phyloP scores from a whole-genome alignment of 2,329 filamentous ascomycete species.

The Leptographium radiaticola region DNA sequence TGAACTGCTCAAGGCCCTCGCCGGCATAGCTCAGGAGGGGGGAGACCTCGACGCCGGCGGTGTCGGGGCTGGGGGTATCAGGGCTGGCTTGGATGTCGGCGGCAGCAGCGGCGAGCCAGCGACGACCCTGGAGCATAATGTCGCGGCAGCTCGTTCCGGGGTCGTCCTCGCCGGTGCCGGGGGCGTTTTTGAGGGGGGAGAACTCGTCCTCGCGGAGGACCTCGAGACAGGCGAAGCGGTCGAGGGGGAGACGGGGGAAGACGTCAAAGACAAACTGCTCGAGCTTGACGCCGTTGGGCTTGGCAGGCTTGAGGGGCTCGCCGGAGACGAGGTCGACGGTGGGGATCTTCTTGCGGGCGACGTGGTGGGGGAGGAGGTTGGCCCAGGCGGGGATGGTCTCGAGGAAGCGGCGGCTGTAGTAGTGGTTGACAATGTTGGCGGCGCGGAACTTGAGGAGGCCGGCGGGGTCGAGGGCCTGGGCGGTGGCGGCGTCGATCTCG shows the following conservation, averaged over 20 bases:
- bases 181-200: slow-evolving; percentile 86
- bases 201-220: slow-evolving; percentile 97
- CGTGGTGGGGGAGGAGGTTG: slow-evolving; percentile 80
- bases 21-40: slow-evolving; percentile 81
- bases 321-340: slow-evolving; percentile 64
- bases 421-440: slow-evolving; percentile 99
- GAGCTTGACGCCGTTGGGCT: slow-evolving; percentile 95
- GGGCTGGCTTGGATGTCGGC: slow-evolving; percentile 44
- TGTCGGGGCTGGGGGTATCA: slow-evolving; percentile 35
- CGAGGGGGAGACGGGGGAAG: slow-evolving; percentile 75
- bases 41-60: slow-evolving; percentile 73
- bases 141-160: slow-evolving; percentile 84
- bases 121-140: slow-evolving; percentile 78
- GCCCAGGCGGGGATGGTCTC: slow-evolving; percentile 81
- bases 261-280: slow-evolving; percentile 99
- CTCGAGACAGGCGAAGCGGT: slow-evolving; percentile 91
- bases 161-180: slow-evolving; percentile 79
- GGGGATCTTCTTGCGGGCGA: slow-evolving; percentile 97
- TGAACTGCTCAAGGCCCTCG: slow-evolving; percentile 46
- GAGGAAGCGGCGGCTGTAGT: slow-evolving; percentile 91
- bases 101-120: slow-evolving; percentile 73
- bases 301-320: slow-evolving; percentile 75
- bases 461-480: slow-evolving; percentile 71
- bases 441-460: slow-evolving; percentile 80
- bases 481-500: slow-evolving; percentile 82